These are phyloP conservation scores for Lichtheimia ramosa DNA, from an alignment of 371 early-diverging fungal species.

Conservation along the genomic window DNA sequence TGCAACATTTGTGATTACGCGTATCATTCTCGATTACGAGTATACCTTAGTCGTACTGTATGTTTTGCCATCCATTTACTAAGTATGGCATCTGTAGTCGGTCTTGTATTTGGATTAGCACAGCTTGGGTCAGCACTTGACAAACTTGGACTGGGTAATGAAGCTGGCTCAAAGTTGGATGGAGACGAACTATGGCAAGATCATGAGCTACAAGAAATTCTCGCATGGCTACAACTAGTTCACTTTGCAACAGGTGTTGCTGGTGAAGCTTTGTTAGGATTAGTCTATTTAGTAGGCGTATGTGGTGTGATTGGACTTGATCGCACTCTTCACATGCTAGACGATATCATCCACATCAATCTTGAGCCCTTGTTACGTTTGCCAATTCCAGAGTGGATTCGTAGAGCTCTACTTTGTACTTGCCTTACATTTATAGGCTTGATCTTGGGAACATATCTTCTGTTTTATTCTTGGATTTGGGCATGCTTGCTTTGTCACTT, in stretches of 20 bases:
- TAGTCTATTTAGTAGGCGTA: constrained; percentile 39
- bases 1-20: constrained; percentile 27
- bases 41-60: constrained; percentile 12
- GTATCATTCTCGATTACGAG: constrained; percentile 19
- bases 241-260: constrained; percentile 41
- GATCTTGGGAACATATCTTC: constrained; percentile 30
- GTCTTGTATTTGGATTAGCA: constrained; percentile 34
- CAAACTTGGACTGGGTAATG: constrained; percentile 34
- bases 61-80: constrained; percentile 21
- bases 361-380: constrained; percentile 13
- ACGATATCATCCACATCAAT: constrained; percentile 25
- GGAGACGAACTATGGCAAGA: constrained; percentile 52
- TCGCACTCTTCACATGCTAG: constrained; percentile 30
- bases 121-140: constrained; percentile 33
- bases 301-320: constrained; percentile 33
- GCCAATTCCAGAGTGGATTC: constrained; percentile 11
- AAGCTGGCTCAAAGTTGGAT: constrained; percentile 38
- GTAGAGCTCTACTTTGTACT: constrained; percentile 3
- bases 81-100: constrained; percentile 32
- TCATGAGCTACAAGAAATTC: constrained; percentile 36
- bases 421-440: constrained; percentile 25
- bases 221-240: constrained; percentile 38
- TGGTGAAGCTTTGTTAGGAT: constrained; percentile 38
- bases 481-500: constrained; percentile 33
- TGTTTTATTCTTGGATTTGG: constrained; percentile 50